These are phyloP conservation scores for Forsythia viridissima DNA, from an alignment of 257 asterid species.

Conservation along the genomic window DNA sequence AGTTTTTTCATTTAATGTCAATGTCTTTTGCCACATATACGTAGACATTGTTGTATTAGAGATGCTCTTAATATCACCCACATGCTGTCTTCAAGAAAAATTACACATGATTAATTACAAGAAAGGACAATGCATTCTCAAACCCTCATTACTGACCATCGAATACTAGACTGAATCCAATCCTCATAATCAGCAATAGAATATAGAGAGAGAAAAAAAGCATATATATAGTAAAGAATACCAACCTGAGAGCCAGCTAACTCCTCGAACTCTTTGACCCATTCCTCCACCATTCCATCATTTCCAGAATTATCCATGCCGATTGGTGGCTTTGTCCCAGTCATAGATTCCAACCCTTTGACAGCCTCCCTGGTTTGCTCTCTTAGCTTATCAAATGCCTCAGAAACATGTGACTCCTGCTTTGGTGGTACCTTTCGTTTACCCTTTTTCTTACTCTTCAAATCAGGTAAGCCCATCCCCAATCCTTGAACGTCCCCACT, in stretches of 20 bases:
- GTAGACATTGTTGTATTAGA: too few species aligned
- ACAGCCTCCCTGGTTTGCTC: constrained; percentile 95
- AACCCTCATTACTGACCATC: too few species aligned
- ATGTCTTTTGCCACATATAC: too few species aligned
- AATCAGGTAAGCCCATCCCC: constrained; percentile 94
- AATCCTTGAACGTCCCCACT: constrained; percentile 71
- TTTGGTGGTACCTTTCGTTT: constrained; percentile 65
- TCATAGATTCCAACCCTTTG: constrained; percentile 77
- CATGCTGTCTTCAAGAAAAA: too few species aligned
- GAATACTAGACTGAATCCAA: too few species aligned
- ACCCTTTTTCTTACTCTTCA: constrained; percentile 82
- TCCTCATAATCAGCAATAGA: background rate
- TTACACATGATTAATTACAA: too few species aligned
- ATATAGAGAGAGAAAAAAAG: background rate
- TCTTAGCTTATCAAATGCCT: constrained; percentile 92
- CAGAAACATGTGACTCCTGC: constrained; percentile 72
- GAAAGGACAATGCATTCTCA: too few species aligned
- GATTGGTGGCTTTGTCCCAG: constrained; percentile 43
- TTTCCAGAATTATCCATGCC: constrained; percentile 53
- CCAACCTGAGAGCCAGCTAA: constrained; percentile 94
- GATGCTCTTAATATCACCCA: too few species aligned
- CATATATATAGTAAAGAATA: background rate
- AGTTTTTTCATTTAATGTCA: too few species aligned
- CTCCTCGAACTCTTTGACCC: constrained; percentile 98
- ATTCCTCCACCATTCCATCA: constrained; percentile 89